Percentiles rank a stretch among this genome's conserved stretches.
Evolutionary conservation across 2,329 filamentous ascomycete genomes (phyloP).

Genomic region (Colletotrichum lupini): DNA sequence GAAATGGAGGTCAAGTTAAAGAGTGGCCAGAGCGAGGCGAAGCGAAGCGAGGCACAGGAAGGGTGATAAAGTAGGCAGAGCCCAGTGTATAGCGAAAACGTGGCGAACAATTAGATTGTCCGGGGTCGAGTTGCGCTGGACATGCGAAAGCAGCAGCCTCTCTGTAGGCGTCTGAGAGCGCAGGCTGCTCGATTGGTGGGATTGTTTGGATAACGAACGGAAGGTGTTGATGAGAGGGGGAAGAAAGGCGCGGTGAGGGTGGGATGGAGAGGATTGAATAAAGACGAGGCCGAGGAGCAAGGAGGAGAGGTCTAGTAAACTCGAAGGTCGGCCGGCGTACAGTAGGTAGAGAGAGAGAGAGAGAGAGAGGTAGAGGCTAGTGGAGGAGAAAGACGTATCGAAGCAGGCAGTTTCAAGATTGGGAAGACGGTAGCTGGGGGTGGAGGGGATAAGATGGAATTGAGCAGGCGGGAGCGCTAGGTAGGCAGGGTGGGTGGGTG

Average conservation of each 20-base stretch:
- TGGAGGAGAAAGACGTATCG: constrained; percentile 19
- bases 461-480: constrained; percentile 31
- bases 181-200: not conserved
- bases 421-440: constrained; percentile 33
- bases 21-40: not conserved
- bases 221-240: not conserved
- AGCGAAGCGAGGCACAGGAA: not conserved
- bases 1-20: not conserved
- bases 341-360: not conserved
- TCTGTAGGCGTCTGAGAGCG: constrained; percentile 12
- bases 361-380: constrained; percentile 14
- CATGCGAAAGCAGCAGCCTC: constrained; percentile 24
- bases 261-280: constrained; percentile 1
- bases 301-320: constrained; percentile 25
- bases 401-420: constrained; percentile 30
- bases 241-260: not conserved
- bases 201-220: constrained; percentile 8
- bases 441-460: constrained; percentile 37
- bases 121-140: constrained; percentile 5
- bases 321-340: constrained; percentile 10
- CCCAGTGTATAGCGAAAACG: not conserved
- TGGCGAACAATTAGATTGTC: constrained; percentile 23
- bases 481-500: constrained; percentile 3
- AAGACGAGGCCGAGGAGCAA: constrained; percentile 24
- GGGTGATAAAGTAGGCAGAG: not conserved